Evolutionary conservation across 495 filamentous ascomycete species (phyloP).

Genomic region (Aspergillus cristatus): DNA sequence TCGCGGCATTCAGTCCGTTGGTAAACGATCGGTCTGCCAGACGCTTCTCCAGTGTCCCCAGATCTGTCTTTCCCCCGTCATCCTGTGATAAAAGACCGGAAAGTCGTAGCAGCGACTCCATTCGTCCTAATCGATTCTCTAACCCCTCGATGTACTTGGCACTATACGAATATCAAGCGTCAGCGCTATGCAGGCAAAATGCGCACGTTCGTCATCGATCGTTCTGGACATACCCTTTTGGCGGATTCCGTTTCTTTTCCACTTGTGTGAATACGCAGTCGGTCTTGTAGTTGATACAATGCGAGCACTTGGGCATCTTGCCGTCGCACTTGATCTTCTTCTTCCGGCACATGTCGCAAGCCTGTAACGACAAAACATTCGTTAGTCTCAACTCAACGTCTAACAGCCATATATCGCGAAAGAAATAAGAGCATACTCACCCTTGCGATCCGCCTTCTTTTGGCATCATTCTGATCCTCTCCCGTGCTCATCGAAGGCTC

Average conservation of each 20-base stretch:
- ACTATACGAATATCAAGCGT: slow-evolving; percentile 31
- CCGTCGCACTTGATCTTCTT: slow-evolving; percentile 99
- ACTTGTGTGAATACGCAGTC: slow-evolving; percentile 97
- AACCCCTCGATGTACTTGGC: slow-evolving; percentile 98
- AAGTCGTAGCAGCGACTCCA: slow-evolving; percentile 83
- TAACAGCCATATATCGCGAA: neutral
- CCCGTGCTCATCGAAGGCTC: slow-evolving; percentile 32
- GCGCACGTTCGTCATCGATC: neutral
- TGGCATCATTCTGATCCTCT: slow-evolving; percentile 67
- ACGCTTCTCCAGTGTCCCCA: slow-evolving; percentile 77
- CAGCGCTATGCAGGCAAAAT: slow-evolving; percentile 6
- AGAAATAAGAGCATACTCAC: slow-evolving; percentile 40
- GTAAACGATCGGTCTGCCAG: slow-evolving; percentile 56
- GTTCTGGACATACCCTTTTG: slow-evolving; percentile 64
- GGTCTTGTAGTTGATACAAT: slow-evolving; percentile 97
- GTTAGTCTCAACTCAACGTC: slow-evolving; percentile 11
- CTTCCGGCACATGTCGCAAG: slow-evolving; percentile 98
- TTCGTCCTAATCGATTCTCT: slow-evolving; percentile 86
- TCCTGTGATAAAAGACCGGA: slow-evolving; percentile 84
- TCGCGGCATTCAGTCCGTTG: slow-evolving; percentile 27
- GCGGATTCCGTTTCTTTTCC: slow-evolving; percentile 96
- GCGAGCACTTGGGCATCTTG: slow-evolving; percentile 87
- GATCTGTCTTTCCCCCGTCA: slow-evolving; percentile 77
- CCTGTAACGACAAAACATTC: slow-evolving; percentile 38
- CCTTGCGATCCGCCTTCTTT: slow-evolving; percentile 87